Evolutionary conservation across 2,329 filamentous ascomycete genomes (phyloP), one percentile per base, ranked within the genome.

Genomic region (Monosporascus cannonballus): DNA sequence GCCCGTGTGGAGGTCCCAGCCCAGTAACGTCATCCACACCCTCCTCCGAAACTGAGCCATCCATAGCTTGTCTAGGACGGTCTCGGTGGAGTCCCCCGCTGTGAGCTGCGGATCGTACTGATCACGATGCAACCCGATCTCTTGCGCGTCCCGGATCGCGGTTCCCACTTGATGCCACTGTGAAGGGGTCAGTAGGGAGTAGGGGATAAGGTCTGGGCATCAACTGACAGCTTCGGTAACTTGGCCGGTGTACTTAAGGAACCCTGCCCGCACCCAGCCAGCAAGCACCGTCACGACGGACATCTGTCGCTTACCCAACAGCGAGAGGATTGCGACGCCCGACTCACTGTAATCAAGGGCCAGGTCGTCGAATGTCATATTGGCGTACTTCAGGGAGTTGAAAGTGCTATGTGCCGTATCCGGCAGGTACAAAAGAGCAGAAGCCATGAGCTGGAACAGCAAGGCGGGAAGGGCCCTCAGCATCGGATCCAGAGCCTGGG

Each of bases 341-440:
- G 78, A 76, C 51, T 85, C 80, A 59, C 80, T 84, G 60, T 84
- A 85, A 52, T 84, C 82, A 17, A 71, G 69, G 2, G 81, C 81
- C 20, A 86, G 66, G 49, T 84, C 80, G 62, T 84, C 79, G 54
- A 84, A 82, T 2, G 76, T 77, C 77, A 83, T 83, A 47, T 74
- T 77, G 3, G 78, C 76, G 59, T 84, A 83, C 63, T 84, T 84
- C 48, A 86, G 69, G 2, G 74, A 71, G 27, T 80, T 76, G 46
- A 83, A 81, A 4, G 69, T 73, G 39, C 73, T 66, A 30, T 80
- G 73, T 8, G 73, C 67, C 9, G 72, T 71, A 2, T 74, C 68
- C 0, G 77, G 75, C 24, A 84, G 69, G 34, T 77, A 73, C 49
- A 85, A 69, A 42, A 86, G 66, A 17, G 78, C 74, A 3, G 75